These are phyloP conservation scores for Colletotrichum caudatum DNA, from an alignment of 2,329 filamentous ascomycete species.

Conservation along the genomic window DNA sequence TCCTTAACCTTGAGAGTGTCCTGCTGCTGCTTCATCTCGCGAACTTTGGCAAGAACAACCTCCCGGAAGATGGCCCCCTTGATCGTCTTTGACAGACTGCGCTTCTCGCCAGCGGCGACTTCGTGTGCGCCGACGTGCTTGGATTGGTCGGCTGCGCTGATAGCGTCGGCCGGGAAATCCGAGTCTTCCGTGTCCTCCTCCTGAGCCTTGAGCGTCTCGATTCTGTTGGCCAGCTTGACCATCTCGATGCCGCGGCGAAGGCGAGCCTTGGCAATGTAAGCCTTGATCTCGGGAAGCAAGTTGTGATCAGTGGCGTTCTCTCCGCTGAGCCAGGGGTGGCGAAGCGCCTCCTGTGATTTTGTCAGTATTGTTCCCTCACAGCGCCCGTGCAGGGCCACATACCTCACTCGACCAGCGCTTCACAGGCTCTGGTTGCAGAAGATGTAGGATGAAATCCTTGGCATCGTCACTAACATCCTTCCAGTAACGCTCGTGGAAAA, in stretches of 20 bases:
- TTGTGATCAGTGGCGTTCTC: constrained; percentile 95
- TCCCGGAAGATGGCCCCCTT: constrained; percentile 88
- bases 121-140: constrained; percentile 44
- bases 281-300: constrained; percentile 95
- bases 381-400: constrained; percentile 47
- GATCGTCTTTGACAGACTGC: constrained; percentile 62
- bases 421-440: constrained; percentile 83
- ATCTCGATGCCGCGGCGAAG: constrained; percentile 95
- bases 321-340: constrained; percentile 90
- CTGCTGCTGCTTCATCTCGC: constrained; percentile 90
- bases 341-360: constrained; percentile 73
- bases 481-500: constrained; percentile 99
- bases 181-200: constrained; percentile 86
- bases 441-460: constrained; percentile 89
- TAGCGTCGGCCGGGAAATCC: constrained; percentile 74
- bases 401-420: constrained; percentile 83
- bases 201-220: constrained; percentile 92
- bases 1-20: constrained; percentile 77
- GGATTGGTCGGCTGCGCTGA: constrained; percentile 64
- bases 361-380: constrained; percentile 15
- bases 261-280: constrained; percentile 90
- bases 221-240: constrained; percentile 95
- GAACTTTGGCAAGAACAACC: constrained; percentile 92
- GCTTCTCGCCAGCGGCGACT: constrained; percentile 48
- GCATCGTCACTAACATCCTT: constrained; percentile 95